Evolutionary conservation across 129 eudicot genomes (phyloP), one percentile per base, ranked within the genome.

Genomic region (Escallonia herrerae): DNA sequence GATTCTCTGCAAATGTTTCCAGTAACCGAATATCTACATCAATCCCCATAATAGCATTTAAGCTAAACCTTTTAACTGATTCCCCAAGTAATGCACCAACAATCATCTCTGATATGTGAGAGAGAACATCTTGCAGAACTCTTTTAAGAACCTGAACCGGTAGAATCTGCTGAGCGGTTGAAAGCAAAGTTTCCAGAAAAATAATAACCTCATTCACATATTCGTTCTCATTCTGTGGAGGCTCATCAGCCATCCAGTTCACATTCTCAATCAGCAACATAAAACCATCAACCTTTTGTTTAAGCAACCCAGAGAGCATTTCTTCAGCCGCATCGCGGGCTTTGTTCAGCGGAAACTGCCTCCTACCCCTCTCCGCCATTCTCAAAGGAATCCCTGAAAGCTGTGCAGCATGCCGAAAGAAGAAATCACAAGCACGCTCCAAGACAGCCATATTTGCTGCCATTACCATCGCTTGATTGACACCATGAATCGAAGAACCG

Each of bases 361-460:
- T 76, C 83, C 90, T 83, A 4, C 91, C 86, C 60, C 96, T 83
- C 78, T 93, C 98, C 8, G 82, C 98, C 85, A 93, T 80, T 56
- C 98, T 83, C 71, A 93, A 15, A 7, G 98, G 95, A 58, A 93
- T 74, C 2, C 98, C 98, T 4, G 96, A 93, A 48, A 93, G 96
- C 73, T 93, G 91, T 37, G 96, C 98, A 69, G 98, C 98, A 70
- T 93, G 98, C 5, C 94, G 83, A 50, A 88, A 93, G 78, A 93
- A 88, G 77, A 88, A 93, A 78, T 93, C 98, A 78, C 98, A 93
- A 0, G 95, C 98, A 5, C 98, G 86, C 72, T 93, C 98, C 50
- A 93, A 80, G 47, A 88, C 96, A 46, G 96, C 91, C 98, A 93
- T 93, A 63, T 93, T 93, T 46, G 98, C 98, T 45, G 98, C 98